Evolutionary conservation across 2,329 filamentous ascomycete genomes (phyloP), one percentile per base, ranked within the genome.

Genomic region (Aspergillus floridensis): DNA sequence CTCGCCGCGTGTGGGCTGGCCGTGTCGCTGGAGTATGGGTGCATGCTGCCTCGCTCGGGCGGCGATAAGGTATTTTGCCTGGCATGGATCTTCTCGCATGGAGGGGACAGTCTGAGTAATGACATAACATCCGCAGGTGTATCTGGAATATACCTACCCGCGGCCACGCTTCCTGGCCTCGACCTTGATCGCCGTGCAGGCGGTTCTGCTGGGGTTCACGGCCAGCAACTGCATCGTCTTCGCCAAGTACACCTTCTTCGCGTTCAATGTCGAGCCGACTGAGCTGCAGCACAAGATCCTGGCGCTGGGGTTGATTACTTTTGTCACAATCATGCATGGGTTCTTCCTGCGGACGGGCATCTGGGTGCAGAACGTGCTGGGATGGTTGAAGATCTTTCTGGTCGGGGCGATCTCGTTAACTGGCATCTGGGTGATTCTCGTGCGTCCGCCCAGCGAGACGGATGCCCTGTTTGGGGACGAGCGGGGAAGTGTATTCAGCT

Each of bases 161-260:
- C 78, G 79, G 32, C 88, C 88, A 1, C 80, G 82, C 5, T 86
- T 88, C 61, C 78, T 91, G 3, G 85, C 86, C 0, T 87, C 86
- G 2, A 86, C 84, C 0, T 69, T 90, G 16, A 78, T 90, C 12
- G 86, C 86, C 0, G 80, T 86, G 1, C 84, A 89, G 57, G 86
- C 84, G 0, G 81, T 90, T 0, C 69, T 89, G 0, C 74, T 90
- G 0, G 86, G 86, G 0, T 89, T 90, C 58, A 89, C 87, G 0
- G 86, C 86, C 0, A 88, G 85, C 66, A 90, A 90, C 68, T 88
- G 87, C 68, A 84, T 91, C 55, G 82, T 90, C 0, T 89, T 89
- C 64, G 86, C 85, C 55, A 84, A 87, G 63, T 89, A 90, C 61
- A 78, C 82, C 0, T 74, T 88, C 0, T 88, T 87, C 64, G 86